phyloP scores from a whole-genome alignment of 2,329 filamentous ascomycete genomes.

The Colletotrichum coccodes region DNA sequence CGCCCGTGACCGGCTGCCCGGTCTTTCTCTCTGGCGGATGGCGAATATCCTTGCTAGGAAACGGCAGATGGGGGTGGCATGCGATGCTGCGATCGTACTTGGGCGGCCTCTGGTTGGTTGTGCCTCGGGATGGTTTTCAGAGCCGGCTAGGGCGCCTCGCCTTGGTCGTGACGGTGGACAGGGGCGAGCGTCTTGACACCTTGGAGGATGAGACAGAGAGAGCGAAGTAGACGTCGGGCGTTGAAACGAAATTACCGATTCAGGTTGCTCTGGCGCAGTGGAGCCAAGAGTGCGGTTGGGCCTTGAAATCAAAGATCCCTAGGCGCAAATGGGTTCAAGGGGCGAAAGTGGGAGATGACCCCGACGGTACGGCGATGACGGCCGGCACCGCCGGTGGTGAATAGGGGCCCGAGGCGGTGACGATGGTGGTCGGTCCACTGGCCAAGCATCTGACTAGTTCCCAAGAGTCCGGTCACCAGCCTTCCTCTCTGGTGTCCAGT shows the following conservation, averaged over 20 bases:
- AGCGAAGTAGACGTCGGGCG: neutral
- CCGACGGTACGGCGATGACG: slow-evolving; percentile 17
- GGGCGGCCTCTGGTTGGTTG: slow-evolving; percentile 14
- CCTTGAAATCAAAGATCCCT: slow-evolving; percentile 21
- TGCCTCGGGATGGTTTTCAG: neutral
- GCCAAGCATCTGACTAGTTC: neutral
- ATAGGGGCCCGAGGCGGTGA: slow-evolving; percentile 28
- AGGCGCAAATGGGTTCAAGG: slow-evolving; percentile 21
- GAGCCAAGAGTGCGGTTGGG: slow-evolving; percentile 16
- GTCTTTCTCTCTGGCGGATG: slow-evolving; percentile 8
- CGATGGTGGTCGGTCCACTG: slow-evolving; percentile 11
- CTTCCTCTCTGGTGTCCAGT: neutral
- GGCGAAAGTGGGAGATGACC: slow-evolving; percentile 27
- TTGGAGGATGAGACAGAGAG: neutral
- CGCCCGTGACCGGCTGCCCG: neutral
- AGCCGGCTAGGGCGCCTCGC: slow-evolving; percentile 20
- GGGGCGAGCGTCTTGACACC: neutral
- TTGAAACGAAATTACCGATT: slow-evolving; percentile 29
- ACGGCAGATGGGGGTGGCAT: slow-evolving; percentile 23
- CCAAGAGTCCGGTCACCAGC: neutral
- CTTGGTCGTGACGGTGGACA: slow-evolving; percentile 3
- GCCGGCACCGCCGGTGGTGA: slow-evolving; percentile 25
- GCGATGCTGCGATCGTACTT: slow-evolving; percentile 8
- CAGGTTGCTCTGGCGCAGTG: slow-evolving; percentile 28
- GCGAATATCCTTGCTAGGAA: slow-evolving; percentile 2